Evolutionary conservation across 2,329 filamentous ascomycete species (phyloP).

Genomic region (Incumbomyces delicatus): DNA sequence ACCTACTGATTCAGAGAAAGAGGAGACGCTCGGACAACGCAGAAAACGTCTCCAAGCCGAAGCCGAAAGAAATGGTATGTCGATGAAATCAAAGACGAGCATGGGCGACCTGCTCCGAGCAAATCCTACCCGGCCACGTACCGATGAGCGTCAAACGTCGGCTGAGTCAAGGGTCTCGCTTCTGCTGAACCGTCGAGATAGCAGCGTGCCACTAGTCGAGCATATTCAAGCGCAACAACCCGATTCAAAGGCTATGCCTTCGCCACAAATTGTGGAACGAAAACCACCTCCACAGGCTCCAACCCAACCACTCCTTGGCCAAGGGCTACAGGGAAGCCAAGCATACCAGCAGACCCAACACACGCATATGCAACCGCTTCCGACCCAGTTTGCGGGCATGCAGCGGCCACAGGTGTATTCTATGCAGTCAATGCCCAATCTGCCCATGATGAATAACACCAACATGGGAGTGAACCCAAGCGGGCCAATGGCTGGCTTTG

Average conservation of each 20-base stretch:
- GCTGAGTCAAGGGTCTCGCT: conserved; percentile 10
- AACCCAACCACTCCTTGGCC: conserved; percentile 1
- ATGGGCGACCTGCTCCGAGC: conserved; percentile 43
- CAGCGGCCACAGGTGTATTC: conserved; percentile 16
- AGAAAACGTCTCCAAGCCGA: conserved; percentile 37
- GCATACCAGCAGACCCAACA: conserved; percentile 7
- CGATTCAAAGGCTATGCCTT: conserved; percentile 9
- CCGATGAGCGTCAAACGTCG: conserved; percentile 11
- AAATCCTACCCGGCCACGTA: conserved; percentile 35
- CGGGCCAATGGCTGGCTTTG: conserved; percentile 3
- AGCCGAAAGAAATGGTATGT: conserved; percentile 15
- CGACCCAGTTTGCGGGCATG: conserved; percentile 22
- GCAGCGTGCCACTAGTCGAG: conserved; percentile 1
- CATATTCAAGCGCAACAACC: conserved; percentile 8
- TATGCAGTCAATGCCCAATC: conserved; percentile 3
- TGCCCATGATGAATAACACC: conserved; percentile 2
- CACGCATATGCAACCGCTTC: conserved; percentile 20
- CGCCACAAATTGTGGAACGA: conserved; percentile 7
- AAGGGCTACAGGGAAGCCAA: not conserved
- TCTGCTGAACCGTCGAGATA: conserved; percentile 1
- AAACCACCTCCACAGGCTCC: conserved; percentile 9
- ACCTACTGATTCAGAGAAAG: conserved; percentile 16
- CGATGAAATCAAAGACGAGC: conserved; percentile 26
- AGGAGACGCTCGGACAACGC: conserved; percentile 39
- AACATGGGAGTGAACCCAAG: conserved; percentile 10